Conservation (phyloP, 805 yeast genomes). For the Hanseniaspora guilliermondii region DNA sequence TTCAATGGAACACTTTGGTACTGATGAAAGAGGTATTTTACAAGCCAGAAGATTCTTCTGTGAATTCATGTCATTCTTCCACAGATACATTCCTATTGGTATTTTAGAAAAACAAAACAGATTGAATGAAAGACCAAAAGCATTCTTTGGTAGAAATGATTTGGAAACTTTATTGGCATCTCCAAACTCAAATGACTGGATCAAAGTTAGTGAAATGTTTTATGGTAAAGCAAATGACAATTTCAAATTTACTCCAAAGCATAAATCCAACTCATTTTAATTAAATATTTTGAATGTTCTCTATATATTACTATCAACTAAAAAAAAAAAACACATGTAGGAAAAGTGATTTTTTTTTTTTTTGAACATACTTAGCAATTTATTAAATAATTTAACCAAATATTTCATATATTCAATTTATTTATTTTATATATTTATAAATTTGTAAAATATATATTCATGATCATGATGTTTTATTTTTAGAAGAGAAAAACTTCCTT, state of each 20-base stretch:
- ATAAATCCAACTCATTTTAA: conserved; percentile 68
- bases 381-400: no score
- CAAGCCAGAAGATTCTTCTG: conserved; percentile 81
- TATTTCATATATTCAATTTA: not conserved
- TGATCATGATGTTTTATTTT: no score
- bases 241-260: conserved; percentile 82
- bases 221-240: conserved; percentile 69
- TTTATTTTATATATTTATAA: not conserved
- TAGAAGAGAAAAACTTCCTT: not conserved
- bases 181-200: conserved; percentile 84
- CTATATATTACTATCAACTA: not conserved
- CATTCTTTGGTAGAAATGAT: conserved; percentile 87
- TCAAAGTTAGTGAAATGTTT: conserved; percentile 88
- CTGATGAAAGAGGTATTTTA: conserved; percentile 87
- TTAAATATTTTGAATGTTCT: not conserved
- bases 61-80: conserved; percentile 88
- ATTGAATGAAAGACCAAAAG: conserved; percentile 85
- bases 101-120: conserved; percentile 82
- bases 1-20: conserved; percentile 95
- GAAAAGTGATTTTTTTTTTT: no score
- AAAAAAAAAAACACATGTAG: no score
- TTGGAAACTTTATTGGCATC: conserved; percentile 82
- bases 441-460: no score
- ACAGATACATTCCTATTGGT: conserved; percentile 89
- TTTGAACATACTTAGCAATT: no score